These are phyloP conservation scores for Lasiosphaeria miniovina DNA, from an alignment of 495 filamentous ascomycete genomes.

Conservation along the genomic window DNA sequence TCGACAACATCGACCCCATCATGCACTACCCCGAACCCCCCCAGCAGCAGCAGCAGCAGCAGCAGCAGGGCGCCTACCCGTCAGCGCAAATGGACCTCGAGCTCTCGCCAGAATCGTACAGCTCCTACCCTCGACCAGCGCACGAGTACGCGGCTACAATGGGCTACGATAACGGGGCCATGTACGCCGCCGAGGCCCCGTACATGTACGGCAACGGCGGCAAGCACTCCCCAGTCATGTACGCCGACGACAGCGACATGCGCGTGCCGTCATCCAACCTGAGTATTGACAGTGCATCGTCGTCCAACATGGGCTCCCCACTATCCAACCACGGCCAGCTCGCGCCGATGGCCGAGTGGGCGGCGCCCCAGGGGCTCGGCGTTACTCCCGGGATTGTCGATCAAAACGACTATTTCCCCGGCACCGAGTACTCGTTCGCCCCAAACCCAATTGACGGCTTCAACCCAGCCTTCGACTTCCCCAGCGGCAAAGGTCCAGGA, in stretches of 20 bases:
- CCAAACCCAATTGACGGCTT: constrained; percentile 47
- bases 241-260: constrained; percentile 45
- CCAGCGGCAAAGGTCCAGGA: constrained; percentile 42
- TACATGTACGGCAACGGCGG: constrained; percentile 36
- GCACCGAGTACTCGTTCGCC: constrained; percentile 56
- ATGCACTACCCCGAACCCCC: constrained; percentile 45
- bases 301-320: constrained; percentile 80
- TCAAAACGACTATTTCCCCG: constrained; percentile 53
- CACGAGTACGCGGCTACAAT: constrained; percentile 40
- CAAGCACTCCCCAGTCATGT: constrained; percentile 39
- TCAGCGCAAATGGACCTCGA: constrained; percentile 40
- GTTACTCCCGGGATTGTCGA: constrained; percentile 66
- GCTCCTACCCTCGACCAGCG: constrained; percentile 37
- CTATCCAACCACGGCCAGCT: constrained; percentile 62
- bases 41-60: constrained; percentile 11
- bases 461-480: constrained; percentile 58
- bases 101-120: constrained; percentile 39
- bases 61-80: constrained; percentile 25
- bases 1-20: constrained; percentile 34
- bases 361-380: constrained; percentile 57
- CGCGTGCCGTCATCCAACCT: constrained; percentile 55
- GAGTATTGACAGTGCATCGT: constrained; percentile 74
- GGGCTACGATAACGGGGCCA: constrained; percentile 31
- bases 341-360: constrained; percentile 57
- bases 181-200: constrained; percentile 34